Conservation (phyloP, 2,329 filamentous ascomycete species). For the Fusarium napiforme region DNA sequence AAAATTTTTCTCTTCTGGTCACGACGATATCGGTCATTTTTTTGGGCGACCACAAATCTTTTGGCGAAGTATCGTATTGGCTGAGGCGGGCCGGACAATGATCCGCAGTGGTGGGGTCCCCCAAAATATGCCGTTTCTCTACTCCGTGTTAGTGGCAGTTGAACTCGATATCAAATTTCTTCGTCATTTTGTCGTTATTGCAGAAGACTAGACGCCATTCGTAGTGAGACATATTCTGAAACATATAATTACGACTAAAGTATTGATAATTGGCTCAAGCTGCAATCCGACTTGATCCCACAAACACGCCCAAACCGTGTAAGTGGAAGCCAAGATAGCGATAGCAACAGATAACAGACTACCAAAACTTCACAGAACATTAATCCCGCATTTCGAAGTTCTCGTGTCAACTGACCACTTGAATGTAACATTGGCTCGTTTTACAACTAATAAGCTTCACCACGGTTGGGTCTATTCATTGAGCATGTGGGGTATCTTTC, state of each 20-base stretch:
- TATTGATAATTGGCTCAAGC: too few relatives aligned
- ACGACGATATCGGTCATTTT: slow-evolving; percentile 33
- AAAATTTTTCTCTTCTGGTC: slow-evolving; percentile 26
- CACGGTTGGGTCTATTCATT: neutral
- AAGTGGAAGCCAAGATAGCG: neutral
- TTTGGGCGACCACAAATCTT: slow-evolving; percentile 29
- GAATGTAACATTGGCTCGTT: neutral
- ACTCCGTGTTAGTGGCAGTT: slow-evolving; percentile 1
- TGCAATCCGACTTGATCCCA: neutral
- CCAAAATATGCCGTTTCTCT: slow-evolving; percentile 5
- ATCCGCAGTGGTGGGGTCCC: slow-evolving; percentile 21
- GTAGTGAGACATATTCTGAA: too few relatives aligned
- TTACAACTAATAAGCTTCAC: neutral
- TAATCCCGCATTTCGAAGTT: neutral
- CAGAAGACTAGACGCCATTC: accelerated
- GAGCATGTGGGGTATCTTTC: neutral
- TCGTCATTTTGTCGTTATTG: neutral
- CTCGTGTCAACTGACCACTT: neutral
- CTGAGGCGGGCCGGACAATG: slow-evolving; percentile 24
- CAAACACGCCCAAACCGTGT: neutral
- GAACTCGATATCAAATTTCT: neutral
- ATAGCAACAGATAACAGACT: neutral
- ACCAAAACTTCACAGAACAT: neutral
- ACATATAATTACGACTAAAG: neutral
- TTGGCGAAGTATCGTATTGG: slow-evolving; percentile 31